Evolutionary conservation across 2,329 filamentous ascomycete genomes (phyloP).

Genomic region (Penicillium expansum): DNA sequence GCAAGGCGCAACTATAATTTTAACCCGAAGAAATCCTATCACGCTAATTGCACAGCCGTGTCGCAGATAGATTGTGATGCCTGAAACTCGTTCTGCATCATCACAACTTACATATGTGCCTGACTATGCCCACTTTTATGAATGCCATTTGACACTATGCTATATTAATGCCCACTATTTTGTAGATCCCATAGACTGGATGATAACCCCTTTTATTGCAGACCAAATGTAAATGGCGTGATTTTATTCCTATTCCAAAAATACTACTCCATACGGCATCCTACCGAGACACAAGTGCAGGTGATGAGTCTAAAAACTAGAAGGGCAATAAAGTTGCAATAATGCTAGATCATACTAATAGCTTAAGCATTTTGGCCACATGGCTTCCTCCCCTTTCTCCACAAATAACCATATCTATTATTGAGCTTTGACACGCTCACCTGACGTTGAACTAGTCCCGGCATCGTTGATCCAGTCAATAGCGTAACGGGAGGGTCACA

Average conservation of each 20-base stretch:
- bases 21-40: not conserved
- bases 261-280: no score
- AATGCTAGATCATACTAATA: not conserved
- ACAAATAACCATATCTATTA: not conserved
- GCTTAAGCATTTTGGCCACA: conserved; percentile 3
- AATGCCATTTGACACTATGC: not conserved
- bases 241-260: not conserved
- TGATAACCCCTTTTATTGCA: not conserved
- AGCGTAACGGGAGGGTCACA: conserved; percentile 1
- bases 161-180: not conserved
- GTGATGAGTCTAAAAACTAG: not conserved
- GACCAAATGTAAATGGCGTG: not conserved
- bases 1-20: no score
- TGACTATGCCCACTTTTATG: not conserved
- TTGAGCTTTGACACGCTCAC: conserved; percentile 5
- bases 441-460: not conserved
- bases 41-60: not conserved
- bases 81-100: not conserved
- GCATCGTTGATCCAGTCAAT: conserved; percentile 1
- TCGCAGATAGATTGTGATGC: not conserved
- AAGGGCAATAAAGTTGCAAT: not conserved
- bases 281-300: not conserved
- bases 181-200: not conserved
- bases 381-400: not conserved
- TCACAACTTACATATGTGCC: not conserved